These are phyloP conservation scores for Fusarium guadeloupense DNA, from an alignment of 2,329 filamentous ascomycete species.

Conservation along the genomic window DNA sequence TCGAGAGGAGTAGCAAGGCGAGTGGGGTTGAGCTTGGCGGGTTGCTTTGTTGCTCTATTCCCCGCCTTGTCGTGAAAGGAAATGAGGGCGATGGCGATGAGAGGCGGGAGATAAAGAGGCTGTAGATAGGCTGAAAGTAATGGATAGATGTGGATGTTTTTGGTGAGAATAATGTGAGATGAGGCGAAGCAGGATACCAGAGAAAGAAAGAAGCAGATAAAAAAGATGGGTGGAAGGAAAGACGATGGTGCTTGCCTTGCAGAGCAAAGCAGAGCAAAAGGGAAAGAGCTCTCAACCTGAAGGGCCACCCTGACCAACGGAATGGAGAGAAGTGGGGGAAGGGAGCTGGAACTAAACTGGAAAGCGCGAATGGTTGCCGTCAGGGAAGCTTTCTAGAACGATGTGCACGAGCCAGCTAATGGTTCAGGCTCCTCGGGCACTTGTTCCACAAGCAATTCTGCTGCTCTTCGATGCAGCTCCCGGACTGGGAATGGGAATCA, in stretches of 20 bases:
- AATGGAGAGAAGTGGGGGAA: slow-evolving; percentile 37
- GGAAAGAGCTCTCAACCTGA: slow-evolving; percentile 21
- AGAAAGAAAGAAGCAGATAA: slow-evolving; percentile 6
- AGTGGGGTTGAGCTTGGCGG: slow-evolving; percentile 32
- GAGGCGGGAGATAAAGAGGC: not conserved
- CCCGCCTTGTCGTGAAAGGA: slow-evolving; percentile 31
- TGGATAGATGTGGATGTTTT: not conserved
- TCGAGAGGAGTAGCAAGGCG: slow-evolving; percentile 25
- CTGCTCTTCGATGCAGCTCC: slow-evolving; percentile 43
- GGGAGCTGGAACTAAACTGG: slow-evolving; percentile 26
- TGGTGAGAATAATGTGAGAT: not conserved
- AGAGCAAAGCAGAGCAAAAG: slow-evolving; percentile 13
- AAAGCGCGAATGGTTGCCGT: slow-evolving; percentile 34
- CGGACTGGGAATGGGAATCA: slow-evolving; percentile 27
- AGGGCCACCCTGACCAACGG: slow-evolving; percentile 23
- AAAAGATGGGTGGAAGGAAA: slow-evolving; percentile 10
- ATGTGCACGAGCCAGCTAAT: slow-evolving; percentile 29
- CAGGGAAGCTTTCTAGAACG: slow-evolving; percentile 47
- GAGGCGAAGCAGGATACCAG: not conserved
- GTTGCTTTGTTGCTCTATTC: slow-evolving; percentile 23
- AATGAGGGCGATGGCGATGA: slow-evolving; percentile 6
- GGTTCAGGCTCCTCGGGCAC: slow-evolving; percentile 32
- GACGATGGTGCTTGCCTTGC: slow-evolving; percentile 10
- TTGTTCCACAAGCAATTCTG: slow-evolving; percentile 42
- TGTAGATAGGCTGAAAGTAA: slow-evolving; percentile 5